Evolutionary conservation across 208 protist species (phyloP), one percentile per base, ranked within the genome.

Genomic region (Leptomonas seymouri): DNA sequence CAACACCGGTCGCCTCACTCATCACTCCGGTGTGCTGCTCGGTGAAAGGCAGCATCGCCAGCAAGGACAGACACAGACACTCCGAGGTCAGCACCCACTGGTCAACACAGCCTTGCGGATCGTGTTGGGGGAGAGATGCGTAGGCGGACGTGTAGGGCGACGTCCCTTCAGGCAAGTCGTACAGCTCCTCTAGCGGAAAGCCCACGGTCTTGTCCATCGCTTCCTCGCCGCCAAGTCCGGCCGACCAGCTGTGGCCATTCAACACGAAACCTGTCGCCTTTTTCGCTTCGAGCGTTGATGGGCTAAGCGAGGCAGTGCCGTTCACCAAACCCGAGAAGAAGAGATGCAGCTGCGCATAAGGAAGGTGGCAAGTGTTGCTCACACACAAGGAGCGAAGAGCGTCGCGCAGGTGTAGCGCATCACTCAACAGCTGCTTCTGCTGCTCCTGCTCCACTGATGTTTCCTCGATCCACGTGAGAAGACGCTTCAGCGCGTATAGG

Each of bases 361-460:
- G 51, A n/a, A 83, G 70, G 0, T 74, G 50, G 25, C 79, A 74
- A 0, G 78, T 76, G 65, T 63, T 81, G 53, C 81, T 71, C 51
- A 93, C 60, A 65, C 77, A 89, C 28, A 90, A 57, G 25, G 75
- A 68, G 27, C 81, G 79, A 36, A 93, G 66, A 30, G 87, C 79
- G 67, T 93, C 84, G 53, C 82, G 84, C 49, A 90, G 58, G 65
- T 89, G 77, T 36, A 78, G 59, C 11, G 77, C 79, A 60, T 84
- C 79, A 41, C 71, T 75, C n/a, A 78, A 44, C 25, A 82, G 74
- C 71, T 84, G 76, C 57, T 60, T 69, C 57, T 66, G 71, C 56
- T 75, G 67, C 66, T 71, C 66, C 36, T 77, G 71, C 31, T 76
- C 69, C 4, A 67, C 63, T 12, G 72, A 30, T 34, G 72, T 59